Percentiles rank a stretch among this genome's conserved stretches.
These are phyloP conservation scores for Pseudogymnoascus sp. DNA, from an alignment of 2,329 filamentous ascomycete genomes.

Conservation along the genomic window DNA sequence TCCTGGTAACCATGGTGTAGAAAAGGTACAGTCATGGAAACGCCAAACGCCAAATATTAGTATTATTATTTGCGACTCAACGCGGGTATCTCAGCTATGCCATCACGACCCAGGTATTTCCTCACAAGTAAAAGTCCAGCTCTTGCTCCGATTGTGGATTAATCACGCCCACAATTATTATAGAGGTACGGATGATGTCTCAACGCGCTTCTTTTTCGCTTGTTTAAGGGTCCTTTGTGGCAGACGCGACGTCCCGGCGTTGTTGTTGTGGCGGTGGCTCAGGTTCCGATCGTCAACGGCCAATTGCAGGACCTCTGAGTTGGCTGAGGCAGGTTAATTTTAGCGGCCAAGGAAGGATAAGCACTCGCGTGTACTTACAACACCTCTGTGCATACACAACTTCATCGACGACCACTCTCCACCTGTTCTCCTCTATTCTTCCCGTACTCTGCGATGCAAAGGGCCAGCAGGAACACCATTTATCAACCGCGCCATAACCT, in stretches of 20 bases:
- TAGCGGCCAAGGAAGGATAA: constrained; percentile 7
- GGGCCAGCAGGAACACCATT: neutral
- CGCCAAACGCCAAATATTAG: neutral
- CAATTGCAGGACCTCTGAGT: constrained; percentile 5
- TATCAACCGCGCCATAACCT: neutral
- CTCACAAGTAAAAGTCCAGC: neutral
- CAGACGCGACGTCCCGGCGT: constrained; percentile 3
- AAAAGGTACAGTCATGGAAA: neutral
- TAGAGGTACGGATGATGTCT: neutral
- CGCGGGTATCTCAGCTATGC: neutral
- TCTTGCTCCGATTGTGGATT: neutral
- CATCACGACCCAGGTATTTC: neutral
- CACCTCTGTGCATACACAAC: constrained; percentile 6
- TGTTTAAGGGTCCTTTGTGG: constrained; percentile 1
- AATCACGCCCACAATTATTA: neutral
- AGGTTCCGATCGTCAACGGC: neutral
- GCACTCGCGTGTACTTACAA: constrained; percentile 9
- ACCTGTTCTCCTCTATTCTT: neutral
- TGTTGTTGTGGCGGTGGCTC: constrained; percentile 7
- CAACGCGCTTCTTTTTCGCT: neutral
- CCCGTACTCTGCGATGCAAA: neutral
- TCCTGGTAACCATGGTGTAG: constrained; percentile 34
- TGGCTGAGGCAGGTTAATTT: constrained; percentile 6
- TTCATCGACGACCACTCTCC: neutral
- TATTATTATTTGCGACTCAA: neutral